A percentile compares a stretch with the other conserved stretches of the same genome.
phyloP scores from a whole-genome alignment of 108 stramenopile genomes.

The Nitzschia putrida region DNA sequence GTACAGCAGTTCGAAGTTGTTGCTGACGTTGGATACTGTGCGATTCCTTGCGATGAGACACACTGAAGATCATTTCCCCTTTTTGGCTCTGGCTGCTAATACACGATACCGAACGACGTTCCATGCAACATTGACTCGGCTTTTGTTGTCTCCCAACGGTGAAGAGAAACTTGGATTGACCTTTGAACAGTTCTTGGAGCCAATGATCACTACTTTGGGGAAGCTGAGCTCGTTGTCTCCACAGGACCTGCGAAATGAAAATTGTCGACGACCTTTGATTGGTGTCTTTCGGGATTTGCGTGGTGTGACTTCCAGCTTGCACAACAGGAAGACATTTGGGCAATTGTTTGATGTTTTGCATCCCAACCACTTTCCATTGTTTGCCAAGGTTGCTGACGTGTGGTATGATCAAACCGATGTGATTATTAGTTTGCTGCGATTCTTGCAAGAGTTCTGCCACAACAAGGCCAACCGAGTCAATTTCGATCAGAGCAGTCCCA shows the following conservation, averaged over 20 bases:
- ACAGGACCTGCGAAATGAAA: constrained; percentile 68
- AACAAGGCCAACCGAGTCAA: constrained; percentile 98
- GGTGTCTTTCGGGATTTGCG: constrained; percentile 94
- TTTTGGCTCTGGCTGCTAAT: constrained; percentile 82
- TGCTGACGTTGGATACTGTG: constrained; percentile 93
- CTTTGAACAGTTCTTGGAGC: constrained; percentile 95
- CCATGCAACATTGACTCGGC: constrained; percentile 89
- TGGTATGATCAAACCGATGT: constrained; percentile 96
- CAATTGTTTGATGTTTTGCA: constrained; percentile 93
- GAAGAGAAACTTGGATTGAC: constrained; percentile 84
- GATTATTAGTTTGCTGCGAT: constrained; percentile 91
- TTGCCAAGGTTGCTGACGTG: constrained; percentile 85
- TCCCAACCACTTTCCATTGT: constrained; percentile 84
- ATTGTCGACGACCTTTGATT: constrained; percentile 77
- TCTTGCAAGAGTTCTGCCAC: constrained; percentile 95
- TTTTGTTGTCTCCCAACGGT: constrained; percentile 85
- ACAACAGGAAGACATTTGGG: constrained; percentile 92
- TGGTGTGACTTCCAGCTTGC: constrained; percentile 88
- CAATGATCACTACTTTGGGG: constrained; percentile 71
- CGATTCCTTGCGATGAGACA: constrained; percentile 92
- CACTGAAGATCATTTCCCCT: constrained; percentile 94
- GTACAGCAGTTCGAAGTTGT: constrained; percentile 92
- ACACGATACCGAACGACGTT: constrained; percentile 91
- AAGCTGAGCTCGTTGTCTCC: constrained; percentile 70
- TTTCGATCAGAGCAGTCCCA: constrained; percentile 95